phyloP scores from a whole-genome alignment of 768 basidiomycete species.

The Lepiota brunneoincarnata region DNA sequence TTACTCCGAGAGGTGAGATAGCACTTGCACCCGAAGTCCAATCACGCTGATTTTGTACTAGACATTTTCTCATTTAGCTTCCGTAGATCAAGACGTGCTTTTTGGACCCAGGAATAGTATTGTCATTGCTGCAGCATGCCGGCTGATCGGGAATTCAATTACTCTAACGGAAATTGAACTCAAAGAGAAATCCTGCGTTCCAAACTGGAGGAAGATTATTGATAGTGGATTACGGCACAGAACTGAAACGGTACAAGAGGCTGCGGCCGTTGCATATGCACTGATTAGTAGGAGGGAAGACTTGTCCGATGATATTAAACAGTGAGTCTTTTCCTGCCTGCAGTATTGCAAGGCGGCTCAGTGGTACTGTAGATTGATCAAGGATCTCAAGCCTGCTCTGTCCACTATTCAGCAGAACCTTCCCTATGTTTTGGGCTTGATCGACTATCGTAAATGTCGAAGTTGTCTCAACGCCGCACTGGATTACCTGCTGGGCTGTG shows the following conservation, averaged over 20 bases:
- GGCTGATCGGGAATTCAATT: conserved; percentile 62
- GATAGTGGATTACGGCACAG: conserved; percentile 73
- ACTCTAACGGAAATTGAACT: conserved; percentile 53
- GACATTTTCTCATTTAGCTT: conserved; percentile 63
- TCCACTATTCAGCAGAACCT: conserved; percentile 69
- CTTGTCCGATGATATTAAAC: conserved; percentile 59
- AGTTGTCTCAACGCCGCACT: conserved; percentile 32
- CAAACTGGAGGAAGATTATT: conserved; percentile 67
- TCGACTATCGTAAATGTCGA: conserved; percentile 59
- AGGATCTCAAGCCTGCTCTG: conserved; percentile 51
- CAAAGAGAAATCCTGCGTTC: conserved; percentile 38
- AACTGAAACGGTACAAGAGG: conserved; percentile 63
- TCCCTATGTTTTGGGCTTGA: conserved; percentile 61
- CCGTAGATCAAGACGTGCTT: conserved; percentile 57
- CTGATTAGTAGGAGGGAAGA: conserved; percentile 68
- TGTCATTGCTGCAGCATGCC: conserved; percentile 69
- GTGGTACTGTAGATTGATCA: conserved; percentile 50
- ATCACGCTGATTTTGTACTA: conserved; percentile 25
- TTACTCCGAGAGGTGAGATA: conserved; percentile 46
- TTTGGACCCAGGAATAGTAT: conserved; percentile 68
- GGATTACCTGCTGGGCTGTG: conserved; percentile 54
- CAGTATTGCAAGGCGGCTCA: conserved; percentile 2
- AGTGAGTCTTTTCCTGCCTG: conserved; percentile 53
- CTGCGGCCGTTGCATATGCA: conserved; percentile 69
- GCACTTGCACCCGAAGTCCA: not conserved